A percentile compares a stretch with the other conserved stretches of the same genome.
phyloP scores from a whole-genome alignment of 2,329 filamentous ascomycete genomes.

The Scortechinia acanthostroma region DNA sequence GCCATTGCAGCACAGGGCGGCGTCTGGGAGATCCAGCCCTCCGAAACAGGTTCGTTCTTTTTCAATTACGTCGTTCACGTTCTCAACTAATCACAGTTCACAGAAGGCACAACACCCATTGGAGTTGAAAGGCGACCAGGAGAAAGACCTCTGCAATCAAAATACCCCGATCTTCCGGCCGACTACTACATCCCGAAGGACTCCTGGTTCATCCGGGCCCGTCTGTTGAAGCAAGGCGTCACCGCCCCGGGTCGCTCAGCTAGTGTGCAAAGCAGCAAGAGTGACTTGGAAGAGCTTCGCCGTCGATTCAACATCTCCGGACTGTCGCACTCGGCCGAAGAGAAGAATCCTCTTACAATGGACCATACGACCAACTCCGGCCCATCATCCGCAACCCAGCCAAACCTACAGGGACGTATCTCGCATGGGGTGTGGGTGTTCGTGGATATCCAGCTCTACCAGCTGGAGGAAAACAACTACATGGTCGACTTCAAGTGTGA shows the following conservation, averaged over 20 bases:
- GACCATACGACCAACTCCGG: conserved; percentile 7
- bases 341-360: not conserved
- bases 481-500: conserved; percentile 75
- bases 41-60: conserved; percentile 17
- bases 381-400: conserved; percentile 10
- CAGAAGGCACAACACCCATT: too few relatives aligned
- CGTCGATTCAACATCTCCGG: conserved; percentile 26
- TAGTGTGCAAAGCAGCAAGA: not conserved
- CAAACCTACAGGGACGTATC: conserved; percentile 35
- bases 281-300: conserved; percentile 20
- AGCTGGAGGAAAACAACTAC: conserved; percentile 63
- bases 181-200: conserved; percentile 58
- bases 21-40: conserved; percentile 45
- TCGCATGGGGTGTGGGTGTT: conserved; percentile 49
- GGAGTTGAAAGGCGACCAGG: not conserved
- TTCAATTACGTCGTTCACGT: too few relatives aligned
- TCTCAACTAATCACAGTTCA: too few relatives aligned
- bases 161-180: conserved; percentile 6
- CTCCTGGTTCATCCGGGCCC: conserved; percentile 59
- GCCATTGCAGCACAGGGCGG: conserved; percentile 63
- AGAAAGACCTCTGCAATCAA: not conserved
- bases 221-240: conserved; percentile 56
- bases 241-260: conserved; percentile 35
- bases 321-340: conserved; percentile 12
- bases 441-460: conserved; percentile 66